These are phyloP conservation scores for Gyrodon lividus DNA, from an alignment of 768 basidiomycete genomes.

Conservation along the genomic window DNA sequence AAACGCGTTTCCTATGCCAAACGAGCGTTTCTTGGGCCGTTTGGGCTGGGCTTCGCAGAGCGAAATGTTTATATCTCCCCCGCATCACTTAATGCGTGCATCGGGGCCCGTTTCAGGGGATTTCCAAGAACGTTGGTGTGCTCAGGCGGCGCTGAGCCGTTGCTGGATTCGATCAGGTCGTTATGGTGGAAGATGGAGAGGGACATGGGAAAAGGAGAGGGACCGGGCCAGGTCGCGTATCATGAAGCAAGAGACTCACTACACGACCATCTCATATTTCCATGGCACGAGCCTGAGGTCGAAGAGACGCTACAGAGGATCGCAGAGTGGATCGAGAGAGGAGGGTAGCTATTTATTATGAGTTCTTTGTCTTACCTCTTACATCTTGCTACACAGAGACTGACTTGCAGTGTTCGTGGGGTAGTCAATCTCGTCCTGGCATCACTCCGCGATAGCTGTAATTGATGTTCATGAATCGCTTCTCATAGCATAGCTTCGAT, in stretches of 20 bases:
- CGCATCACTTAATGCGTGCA: slow-evolving; percentile 42
- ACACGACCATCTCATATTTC: slow-evolving; percentile 53
- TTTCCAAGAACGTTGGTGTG: slow-evolving; percentile 64
- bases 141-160: slow-evolving; percentile 55
- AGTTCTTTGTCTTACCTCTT: too few species aligned
- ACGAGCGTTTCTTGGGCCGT: slow-evolving; percentile 47
- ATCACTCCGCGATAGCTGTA: too few species aligned
- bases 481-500: not conserved
- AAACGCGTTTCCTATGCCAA: slow-evolving; percentile 32
- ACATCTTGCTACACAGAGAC: too few species aligned
- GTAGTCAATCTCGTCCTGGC: too few species aligned
- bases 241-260: slow-evolving; percentile 50
- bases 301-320: slow-evolving; percentile 47
- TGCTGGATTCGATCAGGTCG: slow-evolving; percentile 53
- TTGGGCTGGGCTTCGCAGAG: slow-evolving; percentile 45
- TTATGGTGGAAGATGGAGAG: slow-evolving; percentile 49
- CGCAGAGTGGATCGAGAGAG: slow-evolving; percentile 42
- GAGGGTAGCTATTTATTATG: too few species aligned
- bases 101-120: slow-evolving; percentile 45
- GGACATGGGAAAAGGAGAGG: slow-evolving; percentile 48
- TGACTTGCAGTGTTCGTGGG: too few species aligned
- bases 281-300: slow-evolving; percentile 57
- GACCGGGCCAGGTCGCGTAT: slow-evolving; percentile 41
- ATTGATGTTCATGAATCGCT: not conserved
- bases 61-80: slow-evolving; percentile 61